Base-by-base conservation (phyloP, 768 basidiomycete genomes). In the Suillus subluteus region DNA sequence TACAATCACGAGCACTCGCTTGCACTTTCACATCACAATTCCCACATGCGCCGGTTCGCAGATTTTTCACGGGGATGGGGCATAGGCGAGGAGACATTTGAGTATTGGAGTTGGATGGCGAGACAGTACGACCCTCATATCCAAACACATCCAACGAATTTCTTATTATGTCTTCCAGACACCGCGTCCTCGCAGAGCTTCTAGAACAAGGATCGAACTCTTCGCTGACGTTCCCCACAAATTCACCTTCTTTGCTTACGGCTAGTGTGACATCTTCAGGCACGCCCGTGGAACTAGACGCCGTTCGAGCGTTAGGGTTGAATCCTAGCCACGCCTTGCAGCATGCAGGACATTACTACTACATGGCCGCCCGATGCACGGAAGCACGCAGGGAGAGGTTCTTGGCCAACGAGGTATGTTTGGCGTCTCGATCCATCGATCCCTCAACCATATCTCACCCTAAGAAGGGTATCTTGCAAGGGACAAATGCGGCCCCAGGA, bases 91-190 rank as follows among this genome's bases (percentile, higher is more conserved):
- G 94, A 96, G 73, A 98, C 94, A 0, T 98, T 94, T 70, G 98
- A 99, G 75, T 98, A 91, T 74, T 98, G 97, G 97, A 93, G 92
- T 70, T 99, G 96, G 97, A 83, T 96, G 64, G 92, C 94, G 9
- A 83, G 95, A 74, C 96, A 98, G 94, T 95, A 72, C 65, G 91
- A 83, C 21, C 12, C 44, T 43, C 21, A 21, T 67, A 12, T 23
- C 23, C 37, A 23, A 21, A 18, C 12, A 3, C 4, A 40, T 1
- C 12, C 6, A 35, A n/a, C 61, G 46, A 64, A 23, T 46, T 6
- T 55, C 43, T 59, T 6, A 64, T 48, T 26, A 23, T 41, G 40
- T 63, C 56, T 40, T 2, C 35, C 67, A 97, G 95, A 73, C 89
- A 98, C 73, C 91, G 96, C 9, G 84, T 95, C 23, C 86, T 99